Conservation (phyloP, 805 yeast species). For the Tetrapisispora nanseiensis region DNA sequence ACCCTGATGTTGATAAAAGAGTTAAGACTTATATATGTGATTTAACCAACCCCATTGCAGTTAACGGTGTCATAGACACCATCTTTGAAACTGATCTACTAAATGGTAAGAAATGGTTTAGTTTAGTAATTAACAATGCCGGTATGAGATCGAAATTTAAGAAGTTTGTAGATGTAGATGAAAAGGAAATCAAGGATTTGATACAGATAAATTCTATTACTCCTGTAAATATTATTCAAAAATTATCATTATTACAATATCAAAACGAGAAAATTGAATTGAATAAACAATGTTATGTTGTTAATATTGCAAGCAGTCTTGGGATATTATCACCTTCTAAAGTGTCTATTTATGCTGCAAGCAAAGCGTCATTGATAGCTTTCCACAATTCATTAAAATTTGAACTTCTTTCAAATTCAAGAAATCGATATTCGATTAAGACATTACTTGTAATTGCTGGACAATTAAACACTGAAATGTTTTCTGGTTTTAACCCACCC, state of each 20-base stretch:
- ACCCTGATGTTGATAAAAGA: constrained; percentile 6
- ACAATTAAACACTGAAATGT: constrained; percentile 68
- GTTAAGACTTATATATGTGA: constrained; percentile 55
- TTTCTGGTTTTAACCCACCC: constrained; percentile 68
- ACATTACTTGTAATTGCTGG: constrained; percentile 77
- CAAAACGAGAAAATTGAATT: constrained; percentile 31
- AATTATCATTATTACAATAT: constrained; percentile 40
- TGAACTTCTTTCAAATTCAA: constrained; percentile 39
- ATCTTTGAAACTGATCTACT: constrained; percentile 32
- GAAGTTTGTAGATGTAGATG: constrained; percentile 38
- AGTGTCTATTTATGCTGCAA: constrained; percentile 70
- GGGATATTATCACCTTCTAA: constrained; percentile 77
- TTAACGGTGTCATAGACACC: constrained; percentile 32
- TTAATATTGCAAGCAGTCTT: constrained; percentile 69
- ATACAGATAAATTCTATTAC: constrained; percentile 58
- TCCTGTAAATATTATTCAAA: constrained; percentile 55
- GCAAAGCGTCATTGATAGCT: constrained; percentile 76
- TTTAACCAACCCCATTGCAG: constrained; percentile 42
- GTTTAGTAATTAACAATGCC: constrained; percentile 74
- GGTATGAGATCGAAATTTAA: constrained; percentile 53
- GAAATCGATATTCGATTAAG: constrained; percentile 42
- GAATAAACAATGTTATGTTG: constrained; percentile 54
- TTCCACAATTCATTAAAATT: constrained; percentile 73
- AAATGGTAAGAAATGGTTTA: constrained; percentile 34
- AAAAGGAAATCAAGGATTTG: constrained; percentile 45